A percentile compares a stretch with the other conserved stretches of the same genome.
These are phyloP conservation scores for Podaxis sp. DNA, from an alignment of 768 basidiomycete genomes.

Conservation along the genomic window DNA sequence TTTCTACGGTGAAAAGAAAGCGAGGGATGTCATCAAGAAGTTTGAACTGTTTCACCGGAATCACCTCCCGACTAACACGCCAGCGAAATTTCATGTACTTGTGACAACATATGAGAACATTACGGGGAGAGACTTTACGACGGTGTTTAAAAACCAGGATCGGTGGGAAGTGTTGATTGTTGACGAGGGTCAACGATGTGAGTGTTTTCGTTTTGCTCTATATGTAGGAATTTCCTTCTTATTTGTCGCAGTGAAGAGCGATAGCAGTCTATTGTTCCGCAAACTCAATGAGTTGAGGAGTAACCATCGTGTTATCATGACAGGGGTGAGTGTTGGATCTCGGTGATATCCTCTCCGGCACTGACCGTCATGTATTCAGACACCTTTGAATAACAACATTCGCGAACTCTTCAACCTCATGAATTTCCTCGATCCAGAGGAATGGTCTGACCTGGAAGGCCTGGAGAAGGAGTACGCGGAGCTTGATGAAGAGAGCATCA, in stretches of 20 bases:
- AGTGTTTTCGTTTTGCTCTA: slow-evolving; percentile 28
- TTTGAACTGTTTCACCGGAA: slow-evolving; percentile 76
- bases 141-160: slow-evolving; percentile 78
- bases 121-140: slow-evolving; percentile 65
- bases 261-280: slow-evolving; percentile 75
- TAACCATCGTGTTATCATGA: slow-evolving; percentile 84
- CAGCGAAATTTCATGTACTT: slow-evolving; percentile 82
- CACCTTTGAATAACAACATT: slow-evolving; percentile 96
- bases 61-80: slow-evolving; percentile 39
- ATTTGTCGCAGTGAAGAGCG: slow-evolving; percentile 72
- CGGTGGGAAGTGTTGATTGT: slow-evolving; percentile 95
- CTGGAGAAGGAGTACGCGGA: slow-evolving; percentile 76
- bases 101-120: slow-evolving; percentile 93
- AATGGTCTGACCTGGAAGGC: slow-evolving; percentile 75
- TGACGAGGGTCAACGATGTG: slow-evolving; percentile 91
- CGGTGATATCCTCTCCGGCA: slow-evolving; percentile 3
- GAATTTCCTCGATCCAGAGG: slow-evolving; percentile 84
- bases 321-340: slow-evolving; percentile 56
- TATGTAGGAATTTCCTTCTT: slow-evolving; percentile 8
- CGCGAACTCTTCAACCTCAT: slow-evolving; percentile 96
- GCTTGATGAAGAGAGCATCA: slow-evolving; percentile 77
- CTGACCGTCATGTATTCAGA: slow-evolving; percentile 40
- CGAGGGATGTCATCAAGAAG: slow-evolving; percentile 76
- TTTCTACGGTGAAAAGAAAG: slow-evolving; percentile 78
- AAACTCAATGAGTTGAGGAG: slow-evolving; percentile 78